Conservation (phyloP, 2,329 filamentous ascomycete species). For the Venturia asperata region DNA sequence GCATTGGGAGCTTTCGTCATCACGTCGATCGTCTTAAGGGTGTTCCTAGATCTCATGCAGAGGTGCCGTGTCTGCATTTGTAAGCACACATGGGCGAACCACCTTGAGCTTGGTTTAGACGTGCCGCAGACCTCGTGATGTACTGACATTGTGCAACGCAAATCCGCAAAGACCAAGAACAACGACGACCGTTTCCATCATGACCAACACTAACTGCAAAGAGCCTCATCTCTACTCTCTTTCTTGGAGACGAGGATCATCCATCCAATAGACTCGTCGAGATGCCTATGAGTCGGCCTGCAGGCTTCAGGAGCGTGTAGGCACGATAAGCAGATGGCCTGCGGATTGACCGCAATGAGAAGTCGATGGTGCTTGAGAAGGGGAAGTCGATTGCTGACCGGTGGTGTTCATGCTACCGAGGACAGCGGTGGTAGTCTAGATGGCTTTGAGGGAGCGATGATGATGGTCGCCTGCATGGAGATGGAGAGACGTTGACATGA, state of each 20-base stretch:
- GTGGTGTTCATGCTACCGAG: background rate
- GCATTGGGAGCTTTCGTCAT: background rate
- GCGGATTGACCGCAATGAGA: background rate
- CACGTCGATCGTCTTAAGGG: background rate
- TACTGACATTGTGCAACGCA: background rate
- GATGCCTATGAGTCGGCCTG: background rate
- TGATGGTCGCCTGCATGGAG: background rate
- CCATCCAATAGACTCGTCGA: background rate
- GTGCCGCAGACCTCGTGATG: background rate
- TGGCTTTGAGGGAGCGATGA: background rate
- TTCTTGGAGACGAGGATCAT: background rate
- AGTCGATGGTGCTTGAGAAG: background rate
- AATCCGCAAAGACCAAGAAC: background rate
- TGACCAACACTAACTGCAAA: background rate
- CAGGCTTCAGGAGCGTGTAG: constrained; percentile 1
- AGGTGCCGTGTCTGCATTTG: background rate
- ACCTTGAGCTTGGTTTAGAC: background rate
- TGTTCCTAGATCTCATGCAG: constrained; percentile 5
- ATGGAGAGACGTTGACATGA: background rate
- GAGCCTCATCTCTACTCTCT: background rate
- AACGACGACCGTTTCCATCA: background rate
- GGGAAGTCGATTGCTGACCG: background rate
- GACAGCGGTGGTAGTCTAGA: background rate
- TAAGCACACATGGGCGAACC: background rate
- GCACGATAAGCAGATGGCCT: background rate